Base-by-base conservation (phyloP, 2,329 filamentous ascomycete genomes). In the Tolypocladium paradoxum region DNA sequence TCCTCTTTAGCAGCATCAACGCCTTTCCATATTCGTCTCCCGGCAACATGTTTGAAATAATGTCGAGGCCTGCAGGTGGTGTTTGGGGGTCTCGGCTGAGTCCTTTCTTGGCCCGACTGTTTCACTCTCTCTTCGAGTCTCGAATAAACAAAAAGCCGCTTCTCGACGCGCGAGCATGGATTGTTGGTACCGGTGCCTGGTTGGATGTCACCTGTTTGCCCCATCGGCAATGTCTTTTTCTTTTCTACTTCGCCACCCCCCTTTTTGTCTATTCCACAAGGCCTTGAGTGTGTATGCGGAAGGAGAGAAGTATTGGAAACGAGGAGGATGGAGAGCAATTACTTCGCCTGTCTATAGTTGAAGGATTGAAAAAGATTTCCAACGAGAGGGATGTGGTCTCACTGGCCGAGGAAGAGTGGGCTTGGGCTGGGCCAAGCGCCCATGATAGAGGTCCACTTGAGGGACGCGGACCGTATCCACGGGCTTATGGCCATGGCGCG, bases 331-430 rank as follows among this genome's bases (percentile, higher is more conserved):
- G 35, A 36, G 40, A 29, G 34, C 14, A 18, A 33, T 34, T 20
- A 31, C 46, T 49, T 43, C 9, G 37, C 36, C 36, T 49, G 51
- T 49, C 36, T 45, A 29, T 43, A 43, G 27, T 48, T 48, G 14
- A 29, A 38, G 45, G 27, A 20, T 52, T 43, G 33, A 33, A 34
- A 34, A 27, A 20, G 34, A 35, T 34, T 33, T 33, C n/a, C 18
- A 40, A 20, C 11, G 48, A 24, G 34, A 35, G 34, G 16, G 12
- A 37, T 3, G 34, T 48, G 48, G 47, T 38, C 48, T 50, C 48
- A 36, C 51, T 53, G 38, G 51, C 33, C 27, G 43, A 16, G 50
- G 20, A 51, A 34, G 50, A 35, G 50, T 46, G 51, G 45, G 24
- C 37, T 40, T 40, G 37, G 37, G 37, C 37, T 24, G 16, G 24